Evolutionary conservation across 2,329 filamentous ascomycete species (phyloP), one percentile per base, ranked within the genome.

Genomic region (Rutstroemia sp.): DNA sequence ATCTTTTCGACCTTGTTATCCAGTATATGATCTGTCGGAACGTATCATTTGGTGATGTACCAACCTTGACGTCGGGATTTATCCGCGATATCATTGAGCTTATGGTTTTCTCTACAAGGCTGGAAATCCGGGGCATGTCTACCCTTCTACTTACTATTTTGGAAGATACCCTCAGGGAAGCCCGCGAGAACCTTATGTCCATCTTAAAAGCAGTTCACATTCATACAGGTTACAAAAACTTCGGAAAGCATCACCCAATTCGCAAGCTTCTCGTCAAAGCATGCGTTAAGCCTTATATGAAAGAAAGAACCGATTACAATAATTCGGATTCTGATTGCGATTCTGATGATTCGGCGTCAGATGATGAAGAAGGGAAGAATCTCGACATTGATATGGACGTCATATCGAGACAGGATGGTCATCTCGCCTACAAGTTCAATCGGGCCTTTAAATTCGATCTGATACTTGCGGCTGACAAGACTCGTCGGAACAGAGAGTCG

Each of bases 211-310:
- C 17, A 5, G 9, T 14, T 4, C 57, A 61, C n/a, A 48, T 61
- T 6, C 12, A 50, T 2, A 40, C 10, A 21, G 48, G 46, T 12
- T 57, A 36, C 2, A 17, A 14, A 12, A 14, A 16, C 5, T 23
- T 54, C 6, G 25, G 23, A 4, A 19, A 25, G 2, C 34, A 21
- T 14, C 48, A 61, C 42, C 45, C 52, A 2, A 38, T 62, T 25
- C 38, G 47, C 34, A 51, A 49, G 16, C 17, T 62, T 3, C 52
- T 62, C 16, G 36, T 58, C 4, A 38, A 52, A 16, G 51, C 58
- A 16, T 38, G 48, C 1, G 36, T 57, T 5, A 17, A 36, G 3
- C 25, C 46, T 4, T 50, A 48, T 39, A 9, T 55, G 16, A 3
- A 25, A 19, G 14, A 21, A 4, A 25, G 30, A 44, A 44, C 2